These are phyloP conservation scores for Veloboletus limbatus DNA, from an alignment of 1,284 basidiomycete species.

Conservation along the genomic window DNA sequence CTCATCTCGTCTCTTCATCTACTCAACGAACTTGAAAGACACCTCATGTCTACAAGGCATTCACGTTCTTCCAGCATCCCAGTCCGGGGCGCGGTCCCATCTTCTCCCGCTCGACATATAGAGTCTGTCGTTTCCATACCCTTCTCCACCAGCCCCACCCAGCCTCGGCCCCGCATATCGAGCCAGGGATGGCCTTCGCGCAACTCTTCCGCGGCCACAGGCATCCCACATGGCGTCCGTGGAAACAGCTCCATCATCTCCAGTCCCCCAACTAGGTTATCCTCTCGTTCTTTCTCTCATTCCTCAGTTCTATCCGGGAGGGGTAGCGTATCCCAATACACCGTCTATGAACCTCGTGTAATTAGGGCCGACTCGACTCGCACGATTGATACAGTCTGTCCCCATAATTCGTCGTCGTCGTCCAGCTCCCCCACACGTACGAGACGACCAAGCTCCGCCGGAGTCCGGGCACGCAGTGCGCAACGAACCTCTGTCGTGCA, in stretches of 20 bases:
- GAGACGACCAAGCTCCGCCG: constrained; percentile 44
- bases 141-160: constrained; percentile 40
- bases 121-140: constrained; percentile 63
- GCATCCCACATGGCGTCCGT: constrained; percentile 36
- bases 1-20: background rate
- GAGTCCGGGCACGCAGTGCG: constrained; percentile 34
- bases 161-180: constrained; percentile 36
- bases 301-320: constrained; percentile 25
- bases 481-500: constrained; percentile 28
- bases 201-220: constrained; percentile 30
- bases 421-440: constrained; percentile 41
- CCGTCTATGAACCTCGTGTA: constrained; percentile 60
- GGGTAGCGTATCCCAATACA: constrained; percentile 22
- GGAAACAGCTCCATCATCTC: constrained; percentile 32
- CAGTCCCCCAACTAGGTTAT: constrained; percentile 39
- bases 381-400: constrained; percentile 38
- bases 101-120: constrained; percentile 52
- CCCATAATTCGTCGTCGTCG: constrained; percentile 27
- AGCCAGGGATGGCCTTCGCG: constrained; percentile 31
- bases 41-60: constrained; percentile 48
- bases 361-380: constrained; percentile 50
- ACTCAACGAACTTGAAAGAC: background rate
- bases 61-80: constrained; percentile 63
- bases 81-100: constrained; percentile 45
- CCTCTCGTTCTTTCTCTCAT: constrained; percentile 36